phyloP scores from a whole-genome alignment of 331 rosid genomes.

The Rosa hybrid region DNA sequence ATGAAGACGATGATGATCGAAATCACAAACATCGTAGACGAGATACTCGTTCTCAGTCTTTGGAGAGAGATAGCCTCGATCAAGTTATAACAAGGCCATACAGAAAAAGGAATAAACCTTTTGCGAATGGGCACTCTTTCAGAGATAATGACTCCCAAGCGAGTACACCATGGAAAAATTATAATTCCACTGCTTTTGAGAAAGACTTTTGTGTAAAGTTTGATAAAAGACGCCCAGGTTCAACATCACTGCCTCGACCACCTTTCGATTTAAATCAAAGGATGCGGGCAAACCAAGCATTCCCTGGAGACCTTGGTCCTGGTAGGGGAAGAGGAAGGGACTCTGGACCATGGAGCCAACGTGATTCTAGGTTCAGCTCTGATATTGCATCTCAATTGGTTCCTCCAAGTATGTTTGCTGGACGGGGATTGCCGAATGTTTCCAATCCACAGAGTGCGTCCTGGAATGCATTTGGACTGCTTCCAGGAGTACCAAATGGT shows the following conservation, averaged over 20 bases:
- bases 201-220: constrained; percentile 54
- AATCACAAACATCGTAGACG: constrained; percentile 98
- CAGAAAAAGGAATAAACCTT: constrained; percentile 68
- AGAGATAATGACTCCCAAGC: constrained; percentile 78
- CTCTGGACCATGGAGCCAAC: constrained; percentile 78
- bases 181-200: constrained; percentile 44
- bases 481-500: constrained; percentile 80
- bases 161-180: constrained; percentile 56
- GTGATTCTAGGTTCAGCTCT: constrained; percentile 76
- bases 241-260: constrained; percentile 48
- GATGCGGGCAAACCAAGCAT: constrained; percentile 58
- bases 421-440: constrained; percentile 81
- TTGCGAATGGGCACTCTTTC: constrained; percentile 64
- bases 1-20: constrained; percentile 94
- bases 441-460: constrained; percentile 79
- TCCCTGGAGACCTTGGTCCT: constrained; percentile 59
- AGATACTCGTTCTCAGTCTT: constrained; percentile 76
- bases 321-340: constrained; percentile 98
- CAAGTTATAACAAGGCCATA: constrained; percentile 71
- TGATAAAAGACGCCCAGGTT: constrained; percentile 79
- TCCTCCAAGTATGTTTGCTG: constrained; percentile 68
- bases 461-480: constrained; percentile 86
- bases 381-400: constrained; percentile 84
- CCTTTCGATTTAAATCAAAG: constrained; percentile 74
- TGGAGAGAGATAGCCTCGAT: constrained; percentile 73